A percentile compares a stretch with the other conserved stretches of the same genome.
phyloP scores from a whole-genome alignment of 1,284 basidiomycete species.

The Cutaneotrichosporon cavernicola region DNA sequence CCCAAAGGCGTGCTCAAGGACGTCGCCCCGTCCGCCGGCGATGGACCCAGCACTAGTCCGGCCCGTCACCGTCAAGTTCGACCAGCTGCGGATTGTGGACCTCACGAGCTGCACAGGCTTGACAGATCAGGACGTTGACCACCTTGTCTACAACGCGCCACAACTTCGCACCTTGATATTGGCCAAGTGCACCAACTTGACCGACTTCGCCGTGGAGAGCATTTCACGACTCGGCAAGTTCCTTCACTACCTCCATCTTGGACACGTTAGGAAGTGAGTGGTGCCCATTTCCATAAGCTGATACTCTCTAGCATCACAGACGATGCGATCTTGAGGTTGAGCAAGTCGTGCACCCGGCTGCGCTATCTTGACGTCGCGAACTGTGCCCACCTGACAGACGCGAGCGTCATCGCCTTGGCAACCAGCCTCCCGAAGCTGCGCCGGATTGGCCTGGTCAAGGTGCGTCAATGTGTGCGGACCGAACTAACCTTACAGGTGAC shows the following conservation, averaged over 20 bases:
- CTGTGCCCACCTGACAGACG: constrained; percentile 84
- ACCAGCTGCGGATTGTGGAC: constrained; percentile 83
- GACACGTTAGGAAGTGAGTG: constrained; percentile 69
- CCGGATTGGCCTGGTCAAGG: constrained; percentile 90
- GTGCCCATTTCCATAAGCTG: background rate
- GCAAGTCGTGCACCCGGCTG: constrained; percentile 83
- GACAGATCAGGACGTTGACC: constrained; percentile 86
- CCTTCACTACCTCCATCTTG: constrained; percentile 92
- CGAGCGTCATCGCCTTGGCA: constrained; percentile 88
- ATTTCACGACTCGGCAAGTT: constrained; percentile 86
- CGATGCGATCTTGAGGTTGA: constrained; percentile 76
- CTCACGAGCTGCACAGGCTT: constrained; percentile 79
- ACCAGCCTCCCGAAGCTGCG: constrained; percentile 80
- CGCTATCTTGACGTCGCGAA: constrained; percentile 96
- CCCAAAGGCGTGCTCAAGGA: constrained; percentile 16
- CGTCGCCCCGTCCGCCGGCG: background rate
- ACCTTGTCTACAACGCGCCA: constrained; percentile 81
- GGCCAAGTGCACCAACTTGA: constrained; percentile 83
- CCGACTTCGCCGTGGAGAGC: constrained; percentile 79
- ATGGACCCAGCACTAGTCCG: constrained; percentile 20
- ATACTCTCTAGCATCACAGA: constrained; percentile 75
- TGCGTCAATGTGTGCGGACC: constrained; percentile 49
- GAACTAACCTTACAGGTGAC: constrained; percentile 60
- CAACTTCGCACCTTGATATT: constrained; percentile 89
- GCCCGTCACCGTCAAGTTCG: constrained; percentile 55